These are phyloP conservation scores for Xylaria sp. DNA, from an alignment of 2,329 filamentous ascomycete species.

Conservation along the genomic window DNA sequence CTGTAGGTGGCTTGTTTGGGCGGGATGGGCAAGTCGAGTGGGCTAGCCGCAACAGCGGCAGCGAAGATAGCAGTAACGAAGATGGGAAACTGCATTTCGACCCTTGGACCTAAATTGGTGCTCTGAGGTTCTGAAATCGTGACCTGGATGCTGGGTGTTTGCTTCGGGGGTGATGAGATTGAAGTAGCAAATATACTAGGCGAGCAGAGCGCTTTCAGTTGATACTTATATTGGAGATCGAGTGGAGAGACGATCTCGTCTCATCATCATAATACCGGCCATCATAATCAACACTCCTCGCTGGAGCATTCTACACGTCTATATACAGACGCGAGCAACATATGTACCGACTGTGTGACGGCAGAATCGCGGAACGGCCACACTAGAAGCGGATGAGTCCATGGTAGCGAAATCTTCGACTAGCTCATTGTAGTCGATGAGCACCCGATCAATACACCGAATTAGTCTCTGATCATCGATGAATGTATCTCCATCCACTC, in stretches of 20 bases:
- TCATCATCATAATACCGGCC: neutral
- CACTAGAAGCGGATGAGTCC: neutral
- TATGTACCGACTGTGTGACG: neutral
- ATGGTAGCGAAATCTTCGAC: neutral
- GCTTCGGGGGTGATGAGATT: neutral
- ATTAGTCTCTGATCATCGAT: conserved; percentile 15
- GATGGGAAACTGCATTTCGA: conserved; percentile 23
- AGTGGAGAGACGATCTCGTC: neutral
- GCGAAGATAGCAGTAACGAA: conserved; percentile 16
- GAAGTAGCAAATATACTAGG: neutral
- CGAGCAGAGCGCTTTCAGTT: neutral
- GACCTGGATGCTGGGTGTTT: neutral
- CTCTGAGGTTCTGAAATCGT: conserved; percentile 5
- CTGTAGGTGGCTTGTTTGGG: neutral
- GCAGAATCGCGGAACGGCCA: conserved; percentile 1
- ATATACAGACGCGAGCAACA: neutral
- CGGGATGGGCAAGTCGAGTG: conserved; percentile 10
- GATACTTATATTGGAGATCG: conserved; percentile 12
- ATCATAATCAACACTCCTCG: conserved; percentile 3
- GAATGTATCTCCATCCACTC: neutral
- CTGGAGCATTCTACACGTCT: neutral
- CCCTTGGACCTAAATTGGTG: neutral
- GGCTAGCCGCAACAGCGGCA: conserved; percentile 16
- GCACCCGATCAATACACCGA: neutral
- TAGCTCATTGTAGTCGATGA: neutral